phyloP scores from a whole-genome alignment of 1,284 basidiomycete species.

The Vanrija pseudolonga region DNA sequence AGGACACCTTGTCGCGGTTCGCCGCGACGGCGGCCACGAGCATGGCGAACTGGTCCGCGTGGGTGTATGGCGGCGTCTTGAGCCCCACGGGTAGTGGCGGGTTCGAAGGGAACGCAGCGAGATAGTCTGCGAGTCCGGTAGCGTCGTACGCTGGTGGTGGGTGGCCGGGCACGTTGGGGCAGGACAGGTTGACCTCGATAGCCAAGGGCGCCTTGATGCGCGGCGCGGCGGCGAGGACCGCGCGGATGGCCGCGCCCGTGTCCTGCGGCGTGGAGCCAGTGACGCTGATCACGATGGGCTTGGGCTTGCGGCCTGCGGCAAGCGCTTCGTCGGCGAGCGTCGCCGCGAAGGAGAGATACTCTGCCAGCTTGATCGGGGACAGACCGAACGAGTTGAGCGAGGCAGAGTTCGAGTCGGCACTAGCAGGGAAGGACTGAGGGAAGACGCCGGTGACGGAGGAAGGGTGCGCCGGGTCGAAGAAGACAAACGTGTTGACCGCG shows the following conservation, averaged over 20 bases:
- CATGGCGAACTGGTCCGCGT: conserved; percentile 15
- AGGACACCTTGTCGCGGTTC: conserved; percentile 2
- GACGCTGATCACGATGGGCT: conserved; percentile 13
- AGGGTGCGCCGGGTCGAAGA: conserved; percentile 8
- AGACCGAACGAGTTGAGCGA: conserved; percentile 19
- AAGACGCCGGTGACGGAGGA: neutral
- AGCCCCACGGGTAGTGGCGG: conserved; percentile 12
- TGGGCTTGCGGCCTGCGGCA: conserved; percentile 1
- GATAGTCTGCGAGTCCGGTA: conserved; percentile 9
- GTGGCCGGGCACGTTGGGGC: conserved; percentile 17
- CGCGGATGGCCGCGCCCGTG: conserved; percentile 6
- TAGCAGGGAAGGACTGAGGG: conserved; percentile 4
- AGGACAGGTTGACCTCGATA: conserved; percentile 17
- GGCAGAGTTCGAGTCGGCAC: neutral
- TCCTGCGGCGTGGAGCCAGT: conserved; percentile 14
- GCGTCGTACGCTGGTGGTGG: conserved; percentile 19
- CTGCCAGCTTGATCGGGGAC: conserved; percentile 4
- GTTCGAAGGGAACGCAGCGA: conserved; percentile 6
- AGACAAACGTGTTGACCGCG: conserved; percentile 17
- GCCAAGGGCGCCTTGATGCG: conserved; percentile 2
- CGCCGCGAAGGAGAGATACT: conserved; percentile 5
- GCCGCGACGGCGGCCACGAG: conserved; percentile 8
- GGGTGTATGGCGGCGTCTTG: conserved; percentile 17
- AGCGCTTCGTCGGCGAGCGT: neutral
- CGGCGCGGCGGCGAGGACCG: neutral